A percentile compares a stretch with the other conserved stretches of the same genome.
phyloP scores from a whole-genome alignment of 1,284 basidiomycete genomes.

The Papiliotrema fonsecae region DNA sequence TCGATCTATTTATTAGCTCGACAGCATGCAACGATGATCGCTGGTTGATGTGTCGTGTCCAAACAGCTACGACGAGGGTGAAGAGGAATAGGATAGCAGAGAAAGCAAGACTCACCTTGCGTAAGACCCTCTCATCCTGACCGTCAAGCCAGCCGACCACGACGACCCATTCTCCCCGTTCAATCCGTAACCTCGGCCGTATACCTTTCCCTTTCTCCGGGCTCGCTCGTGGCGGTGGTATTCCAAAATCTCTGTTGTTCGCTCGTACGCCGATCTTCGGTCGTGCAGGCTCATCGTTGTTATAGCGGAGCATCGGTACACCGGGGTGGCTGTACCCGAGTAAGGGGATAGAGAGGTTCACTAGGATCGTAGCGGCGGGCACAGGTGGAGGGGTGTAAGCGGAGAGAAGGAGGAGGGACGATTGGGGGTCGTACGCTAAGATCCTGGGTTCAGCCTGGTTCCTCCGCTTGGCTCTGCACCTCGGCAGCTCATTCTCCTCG shows the following conservation, averaged over 20 bases:
- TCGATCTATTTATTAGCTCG: constrained; percentile 4
- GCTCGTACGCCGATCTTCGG: not conserved
- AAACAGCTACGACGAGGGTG: not conserved
- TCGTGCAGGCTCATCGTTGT: constrained; percentile 12
- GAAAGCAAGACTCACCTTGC: not conserved
- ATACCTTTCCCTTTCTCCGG: constrained; percentile 15
- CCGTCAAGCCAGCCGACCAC: constrained; percentile 34
- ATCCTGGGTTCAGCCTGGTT: no score
- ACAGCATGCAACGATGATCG: not conserved
- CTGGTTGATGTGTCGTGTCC: not conserved
- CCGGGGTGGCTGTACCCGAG: constrained; percentile 20
- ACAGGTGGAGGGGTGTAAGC: not conserved
- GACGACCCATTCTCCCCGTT: constrained; percentile 23
- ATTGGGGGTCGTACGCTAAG: constrained; percentile 10
- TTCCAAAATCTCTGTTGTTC: not conserved
- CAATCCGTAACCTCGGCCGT: constrained; percentile 15
- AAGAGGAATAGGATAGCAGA: not conserved
- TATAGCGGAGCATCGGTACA: no score
- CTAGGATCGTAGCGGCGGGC: constrained; percentile 15
- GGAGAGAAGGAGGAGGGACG: constrained; percentile 7
- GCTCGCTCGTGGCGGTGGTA: not conserved
- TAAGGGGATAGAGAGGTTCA: constrained; percentile 21
- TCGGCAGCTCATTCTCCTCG: no score
- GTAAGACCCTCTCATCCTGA: not conserved
- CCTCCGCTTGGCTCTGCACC: no score